Evolutionary conservation across 345 rosid genomes (phyloP), one percentile per base, ranked within the genome.

Genomic region (Geranium brycei): DNA sequence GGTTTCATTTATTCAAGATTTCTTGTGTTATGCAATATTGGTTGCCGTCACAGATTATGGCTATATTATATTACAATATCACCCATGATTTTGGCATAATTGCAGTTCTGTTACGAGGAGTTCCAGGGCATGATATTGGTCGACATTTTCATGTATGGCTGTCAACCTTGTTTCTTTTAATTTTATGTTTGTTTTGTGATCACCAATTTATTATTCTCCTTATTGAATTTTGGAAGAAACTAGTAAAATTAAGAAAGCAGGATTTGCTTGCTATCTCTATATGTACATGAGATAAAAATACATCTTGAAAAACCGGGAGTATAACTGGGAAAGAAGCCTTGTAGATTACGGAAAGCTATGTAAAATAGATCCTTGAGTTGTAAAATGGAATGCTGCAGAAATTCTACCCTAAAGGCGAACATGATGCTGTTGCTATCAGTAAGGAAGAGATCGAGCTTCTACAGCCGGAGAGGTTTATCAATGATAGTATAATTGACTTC

Each of bases 401-500:
- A 47, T 47, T 89, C 78, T 92, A 87, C 73, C 96, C 96, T n/a
- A 80, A 89, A 79, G 97, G 95, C 68, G 99, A 93, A 66, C 65
- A 78, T 60, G 99, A 93, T 80, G 99, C 99, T 14, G 96, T 93
- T 80, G 85, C 96, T 30, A 80, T 93, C 63, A 73, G 90, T 69
- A 88, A 85, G 82, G 82, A 95, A 77, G 99, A 93, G 66, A 89
- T 93, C 73, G 96, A 93, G 72, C 87, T 93, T 65, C 74, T 93
- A 69, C 91, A 80, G 67, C 99, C 99, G 16, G 97, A 90, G 78
- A 90, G 87, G 65, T 93, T 90, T 68, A 70, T 93, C 72, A 93
- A 93, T 79, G 99, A 93, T 71, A 90, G 95, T 16, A 87, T 93
- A 70, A 93, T 93, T 76, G 99, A 93, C 82, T 93, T 93, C 71